Base-by-base conservation (phyloP, 192 early-diverging fungal genomes). In the Rhizophlyctis rosea region DNA sequence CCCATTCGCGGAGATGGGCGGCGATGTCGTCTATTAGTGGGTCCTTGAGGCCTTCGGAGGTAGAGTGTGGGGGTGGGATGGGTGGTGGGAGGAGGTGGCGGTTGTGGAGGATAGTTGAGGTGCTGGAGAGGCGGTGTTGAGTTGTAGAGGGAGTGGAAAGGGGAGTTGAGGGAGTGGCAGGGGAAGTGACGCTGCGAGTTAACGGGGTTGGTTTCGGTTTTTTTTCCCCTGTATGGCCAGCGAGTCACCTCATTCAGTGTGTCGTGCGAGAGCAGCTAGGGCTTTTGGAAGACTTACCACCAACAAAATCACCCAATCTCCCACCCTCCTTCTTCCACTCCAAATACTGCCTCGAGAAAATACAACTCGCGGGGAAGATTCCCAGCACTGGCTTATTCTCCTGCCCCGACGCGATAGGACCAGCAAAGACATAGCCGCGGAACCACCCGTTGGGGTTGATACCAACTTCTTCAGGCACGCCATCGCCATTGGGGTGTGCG, bases 1-100 rank as follows among this genome's bases (percentile, higher is more conserved):
- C 76, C 87, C 87, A 89, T 72, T 86, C 81, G 24, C 84, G 69
- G 2, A 89, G 69, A 32, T 73, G 74, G 0, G 85, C 80, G 3
- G 83, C 77, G 39, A 89, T 81, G 55, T 88, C 87, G 63, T 88
- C 87, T 14, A 86, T 73, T 5, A 89, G 64, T 18, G 85, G 79
- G 60, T 89, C 86, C 25, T 65, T 70, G 33, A 30, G 50, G 24
- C 85, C 87, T 57, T 56, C 21, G 48, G 70, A 29, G 50, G 36
- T 25, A 29, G 28, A 61, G 47, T 13, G 14, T 50, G 47, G 2
- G 39, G 4, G 2, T 1, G 47, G 47, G 18, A n/a, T 47, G 1
- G 51, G 34, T 21, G 23, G n/a, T 32, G 21, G 18, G 28, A 4
- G 14, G 4, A n/a, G 51, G 28, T 65, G 61, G 3, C 16, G 21